Evolutionary conservation across 352 stramenopile species (phyloP).

Genomic region (Phytophthora podocarpi): DNA sequence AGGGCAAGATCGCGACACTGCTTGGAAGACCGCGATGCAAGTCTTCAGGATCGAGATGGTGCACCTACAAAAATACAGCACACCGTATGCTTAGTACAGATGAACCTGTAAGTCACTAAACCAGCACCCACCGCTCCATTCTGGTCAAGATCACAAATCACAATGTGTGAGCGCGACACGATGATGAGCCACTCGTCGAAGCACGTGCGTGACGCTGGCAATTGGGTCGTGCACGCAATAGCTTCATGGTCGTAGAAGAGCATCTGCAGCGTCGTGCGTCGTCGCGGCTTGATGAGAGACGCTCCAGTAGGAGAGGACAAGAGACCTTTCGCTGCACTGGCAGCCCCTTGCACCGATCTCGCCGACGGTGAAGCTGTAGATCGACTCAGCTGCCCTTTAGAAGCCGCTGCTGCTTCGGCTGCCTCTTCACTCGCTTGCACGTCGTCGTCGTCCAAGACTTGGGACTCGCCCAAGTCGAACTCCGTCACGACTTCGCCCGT

Average conservation of each 20-base stretch:
- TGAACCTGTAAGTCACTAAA: too few species aligned
- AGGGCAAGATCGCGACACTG: slow-evolving; percentile 65
- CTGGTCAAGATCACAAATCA: slow-evolving; percentile 80
- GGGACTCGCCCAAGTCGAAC: slow-evolving; percentile 68
- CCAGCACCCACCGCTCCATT: slow-evolving; percentile 46
- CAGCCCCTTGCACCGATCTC: slow-evolving; percentile 29
- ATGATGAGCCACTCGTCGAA: slow-evolving; percentile 82
- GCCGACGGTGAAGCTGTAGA: slow-evolving; percentile 48
- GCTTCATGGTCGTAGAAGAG: slow-evolving; percentile 81
- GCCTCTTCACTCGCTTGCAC: slow-evolving; percentile 22
- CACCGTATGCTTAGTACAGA: too few species aligned
- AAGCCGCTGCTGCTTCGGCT: neutral
- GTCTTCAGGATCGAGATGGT: slow-evolving; percentile 51
- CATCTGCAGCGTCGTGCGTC: slow-evolving; percentile 51
- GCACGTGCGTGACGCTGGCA: slow-evolving; percentile 46
- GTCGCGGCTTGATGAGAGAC: slow-evolving; percentile 59
- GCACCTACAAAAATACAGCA: slow-evolving; percentile 22
- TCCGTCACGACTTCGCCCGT: slow-evolving; percentile 62
- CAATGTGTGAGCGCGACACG: slow-evolving; percentile 56
- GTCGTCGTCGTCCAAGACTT: slow-evolving; percentile 39
- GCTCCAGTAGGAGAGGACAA: slow-evolving; percentile 29
- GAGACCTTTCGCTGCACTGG: slow-evolving; percentile 16
- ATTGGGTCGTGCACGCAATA: slow-evolving; percentile 51
- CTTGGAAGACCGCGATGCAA: slow-evolving; percentile 63
- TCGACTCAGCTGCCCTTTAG: slow-evolving; percentile 46